These are phyloP conservation scores for Boletus reticuloceps DNA, from an alignment of 768 basidiomycete genomes.

Conservation along the genomic window DNA sequence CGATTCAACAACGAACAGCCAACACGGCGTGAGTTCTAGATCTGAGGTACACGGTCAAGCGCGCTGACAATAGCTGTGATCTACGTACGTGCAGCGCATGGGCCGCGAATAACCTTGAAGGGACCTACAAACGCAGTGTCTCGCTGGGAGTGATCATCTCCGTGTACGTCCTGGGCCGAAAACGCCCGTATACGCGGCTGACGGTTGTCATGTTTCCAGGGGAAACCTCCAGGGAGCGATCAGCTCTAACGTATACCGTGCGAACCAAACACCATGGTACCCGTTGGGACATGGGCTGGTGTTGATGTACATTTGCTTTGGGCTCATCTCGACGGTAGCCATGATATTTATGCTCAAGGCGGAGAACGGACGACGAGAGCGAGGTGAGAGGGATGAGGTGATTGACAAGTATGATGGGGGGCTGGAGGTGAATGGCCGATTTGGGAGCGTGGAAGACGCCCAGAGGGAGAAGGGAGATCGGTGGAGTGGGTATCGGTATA, in stretches of 20 bases:
- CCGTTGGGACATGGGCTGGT: conserved; percentile 60
- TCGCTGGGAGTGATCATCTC: conserved; percentile 67
- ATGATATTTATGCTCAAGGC: conserved; percentile 44
- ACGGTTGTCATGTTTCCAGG: conserved; percentile 29
- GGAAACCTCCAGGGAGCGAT: conserved; percentile 79
- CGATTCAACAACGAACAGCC: conserved; percentile 34
- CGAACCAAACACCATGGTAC: conserved; percentile 66
- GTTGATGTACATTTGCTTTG: conserved; percentile 68
- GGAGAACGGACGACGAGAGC: conserved; percentile 65
- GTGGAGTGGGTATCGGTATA: conserved; percentile 78
- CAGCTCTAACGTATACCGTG: conserved; percentile 75
- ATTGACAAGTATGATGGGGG: conserved; percentile 41
- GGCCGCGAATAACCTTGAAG: conserved; percentile 72
- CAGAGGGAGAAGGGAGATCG: conserved; percentile 68
- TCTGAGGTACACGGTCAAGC: background rate
- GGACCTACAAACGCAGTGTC: conserved; percentile 73
- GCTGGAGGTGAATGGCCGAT: conserved; percentile 54
- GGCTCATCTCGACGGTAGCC: conserved; percentile 45
- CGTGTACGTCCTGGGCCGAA: conserved; percentile 39
- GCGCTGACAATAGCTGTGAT: background rate
- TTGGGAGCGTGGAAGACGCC: conserved; percentile 57
- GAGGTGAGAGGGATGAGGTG: conserved; percentile 67
- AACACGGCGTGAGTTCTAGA: conserved; percentile 49
- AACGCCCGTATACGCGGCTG: background rate
- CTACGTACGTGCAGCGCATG: conserved; percentile 36